Evolutionary conservation across 306 rosid species (phyloP), one percentile per base, ranked within the genome.

Genomic region (Malus fusca): DNA sequence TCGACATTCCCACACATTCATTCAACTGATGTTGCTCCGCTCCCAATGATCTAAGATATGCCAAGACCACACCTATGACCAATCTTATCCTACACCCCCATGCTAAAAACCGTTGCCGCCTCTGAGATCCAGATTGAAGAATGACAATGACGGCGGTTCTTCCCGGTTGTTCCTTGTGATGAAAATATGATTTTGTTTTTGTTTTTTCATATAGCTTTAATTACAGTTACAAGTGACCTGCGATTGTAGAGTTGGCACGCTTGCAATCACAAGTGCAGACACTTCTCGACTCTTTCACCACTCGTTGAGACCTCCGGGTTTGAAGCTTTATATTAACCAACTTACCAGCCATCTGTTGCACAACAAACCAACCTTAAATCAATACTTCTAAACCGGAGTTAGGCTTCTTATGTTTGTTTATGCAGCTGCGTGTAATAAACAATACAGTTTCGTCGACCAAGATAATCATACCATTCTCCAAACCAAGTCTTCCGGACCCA

Each of bases 401-500:
- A 22, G 23, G 56, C 1, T 6, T 8, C 60, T 71, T 35, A 21
- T 15, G 15, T 8, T 69, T 26, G 21, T 42, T 35, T 35, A 11
- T 33, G 26, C 25, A 66, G 42, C 42, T 43, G 31, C 5, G 11
- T 1, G 21, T 4, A 13, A 22, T 6, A 46, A 44, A 42, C 5
- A 8, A 51, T 51, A 33, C 2, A 11, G 5, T 37, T 42, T 56
- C 46, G 40, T 28, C 1, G 17, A 33, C 19, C 60, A 80, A 68
- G 63, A 77, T 74, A 77, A 52, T 78, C 92, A 52, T 84, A 95
- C 98, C 98, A 95, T 92, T 90, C 87, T 90, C 98, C 98, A 95
- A 74, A 77, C 92, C 88, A 95, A 84, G 84, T 95, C 97, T 90
- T 92, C 98, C 19, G 97, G 92, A 80, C 98, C 98, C 91, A 95